Evolutionary conservation across 1,284 basidiomycete species (phyloP), one percentile per base, ranked within the genome.

Genomic region (Moniliella sp.): DNA sequence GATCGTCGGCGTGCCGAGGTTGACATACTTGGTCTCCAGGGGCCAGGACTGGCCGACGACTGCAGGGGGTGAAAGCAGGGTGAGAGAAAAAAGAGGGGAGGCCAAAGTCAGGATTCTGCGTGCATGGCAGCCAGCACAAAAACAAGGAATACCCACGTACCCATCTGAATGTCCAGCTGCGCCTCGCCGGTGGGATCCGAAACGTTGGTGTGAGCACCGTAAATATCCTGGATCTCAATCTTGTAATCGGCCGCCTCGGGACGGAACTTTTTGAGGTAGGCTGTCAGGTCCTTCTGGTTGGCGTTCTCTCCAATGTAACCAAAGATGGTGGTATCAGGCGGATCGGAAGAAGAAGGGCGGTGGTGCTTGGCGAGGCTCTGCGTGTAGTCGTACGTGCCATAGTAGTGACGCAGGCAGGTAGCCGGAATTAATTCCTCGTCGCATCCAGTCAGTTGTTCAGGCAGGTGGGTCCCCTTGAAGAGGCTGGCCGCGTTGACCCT

Each of bases 11-110:
- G 9, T 41, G 13, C 39, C 39, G 13, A 32, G 28, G 19, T 15
- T 25, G 10, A 33, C 12, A 27, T 34, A 38, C 4, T 21, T 37
- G 10, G 35, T 21, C 13, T 23, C 23, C 3, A 40, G 30, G 2
- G 39, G 39, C 18, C 39, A 40, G 11, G 31, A 34, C 8, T 28
- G 28, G n/a, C n/a, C n/a, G n/a, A n/a, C n/a, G n/a, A n/a, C n/a
- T n/a, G n/a, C n/a, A n/a, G n/a, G n/a, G n/a, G n/a, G n/a, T n/a
- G n/a, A n/a, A n/a, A n/a, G n/a, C n/a, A n/a, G n/a, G n/a, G n/a
- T n/a, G n/a, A n/a, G n/a, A n/a, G n/a, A n/a, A n/a, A n/a, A n/a
- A n/a, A n/a, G n/a, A n/a, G n/a, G n/a, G n/a, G n/a, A n/a, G n/a
- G n/a, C n/a, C n/a, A n/a, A n/a, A n/a, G n/a, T n/a, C n/a, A n/a